Evolutionary conservation across 2,329 filamentous ascomycete species (phyloP), one percentile per base, ranked within the genome.

Genomic region (Pseudodiploospora longispora): DNA sequence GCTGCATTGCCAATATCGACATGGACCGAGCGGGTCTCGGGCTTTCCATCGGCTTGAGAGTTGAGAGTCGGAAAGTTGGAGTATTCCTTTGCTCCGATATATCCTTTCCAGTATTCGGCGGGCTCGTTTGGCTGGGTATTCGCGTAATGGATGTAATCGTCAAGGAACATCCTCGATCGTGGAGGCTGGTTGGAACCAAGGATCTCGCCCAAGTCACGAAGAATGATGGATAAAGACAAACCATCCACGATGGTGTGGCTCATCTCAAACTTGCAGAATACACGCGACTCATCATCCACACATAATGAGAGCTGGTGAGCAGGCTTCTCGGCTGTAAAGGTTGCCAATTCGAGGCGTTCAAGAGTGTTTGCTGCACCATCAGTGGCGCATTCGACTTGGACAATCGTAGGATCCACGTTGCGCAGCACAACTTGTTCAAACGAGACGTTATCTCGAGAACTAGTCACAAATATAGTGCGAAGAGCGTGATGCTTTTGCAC

Each of bases 221-320:
- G 52, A 0, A 56, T 32, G n/a, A 51, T 44, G 6, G 48, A 45
- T 44, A 55, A 47, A 2, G 49, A 57, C 1, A 48, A 51, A 10
- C 47, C 53, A 12, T 55, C 53, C 0, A 42, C 32, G 10, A 55
- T 48, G 2, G 53, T 52, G 6, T 55, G 53, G 7, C 53, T 54
- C 46, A 55, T 55, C 27, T 55, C 50, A 1, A 55, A 36, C 1
- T 47, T 3, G 12, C 53, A 55, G 1, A 2, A 3, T 0, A 50
- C 50, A 12, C 8, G 32, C 12, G 9, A 9, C 8, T 9, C 12
- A 34, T 9, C 8, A 9, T 9, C 12, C 8, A 34, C 32, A 34
- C 32, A 34, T 9, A 34, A 9, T 9, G 8, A 9, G 8, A 34
- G 32, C 8, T 12, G 32, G 32, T 34, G 32, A 9, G 32, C 9